Percentiles rank a stretch among this genome's conserved stretches.
Conservation (phyloP, 345 rosid genomes). For the Eucalyptus sp. region DNA sequence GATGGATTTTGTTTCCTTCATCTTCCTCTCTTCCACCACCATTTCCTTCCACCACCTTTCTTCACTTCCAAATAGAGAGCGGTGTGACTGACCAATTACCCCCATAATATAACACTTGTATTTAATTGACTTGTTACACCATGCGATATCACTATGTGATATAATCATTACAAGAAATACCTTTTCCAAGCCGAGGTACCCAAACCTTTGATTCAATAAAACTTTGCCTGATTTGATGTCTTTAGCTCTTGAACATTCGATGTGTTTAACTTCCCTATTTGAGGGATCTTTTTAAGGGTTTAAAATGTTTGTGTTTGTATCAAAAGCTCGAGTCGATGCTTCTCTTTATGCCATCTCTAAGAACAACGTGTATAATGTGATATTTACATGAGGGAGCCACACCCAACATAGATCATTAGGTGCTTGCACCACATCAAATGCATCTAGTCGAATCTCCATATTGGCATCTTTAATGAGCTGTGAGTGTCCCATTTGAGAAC, state of each 20-base stretch:
- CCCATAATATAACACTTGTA: fast-evolving
- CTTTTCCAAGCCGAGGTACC: fast-evolving
- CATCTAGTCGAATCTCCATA: fast-evolving
- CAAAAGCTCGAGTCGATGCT: neutral
- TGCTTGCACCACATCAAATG: fast-evolving
- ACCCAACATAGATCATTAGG: fast-evolving
- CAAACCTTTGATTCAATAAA: fast-evolving
- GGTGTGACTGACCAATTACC: fast-evolving
- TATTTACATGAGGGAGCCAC: no score
- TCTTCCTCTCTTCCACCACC: neutral
- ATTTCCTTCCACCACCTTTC: neutral
- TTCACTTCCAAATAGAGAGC: neutral
- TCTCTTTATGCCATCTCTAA: neutral
- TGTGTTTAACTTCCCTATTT: neutral
- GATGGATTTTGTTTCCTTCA: neutral
- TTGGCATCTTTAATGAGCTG: neutral
- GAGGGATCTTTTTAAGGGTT: neutral
- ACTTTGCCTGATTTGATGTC: neutral
- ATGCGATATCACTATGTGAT: fast-evolving
- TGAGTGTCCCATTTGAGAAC: neutral
- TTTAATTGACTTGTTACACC: neutral
- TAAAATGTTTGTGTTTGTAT: neutral
- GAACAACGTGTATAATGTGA: neutral
- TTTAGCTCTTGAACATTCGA: fast-evolving
- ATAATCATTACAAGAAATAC: fast-evolving